Conservation (phyloP, 768 basidiomycete genomes). For the Panus rudis region DNA sequence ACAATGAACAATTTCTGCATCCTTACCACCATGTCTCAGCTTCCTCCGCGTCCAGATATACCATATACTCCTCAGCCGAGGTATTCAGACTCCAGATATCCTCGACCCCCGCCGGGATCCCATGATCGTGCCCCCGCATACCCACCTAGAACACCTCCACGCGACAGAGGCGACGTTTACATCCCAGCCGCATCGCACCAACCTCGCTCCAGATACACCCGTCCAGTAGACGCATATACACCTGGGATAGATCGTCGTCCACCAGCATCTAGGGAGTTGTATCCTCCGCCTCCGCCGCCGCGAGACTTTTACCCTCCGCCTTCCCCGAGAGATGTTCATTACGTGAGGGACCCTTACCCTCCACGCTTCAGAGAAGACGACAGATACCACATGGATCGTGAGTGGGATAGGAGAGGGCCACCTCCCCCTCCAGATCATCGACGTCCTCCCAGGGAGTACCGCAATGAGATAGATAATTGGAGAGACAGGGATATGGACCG, state of each 20-base stretch:
- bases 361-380: constrained; percentile 19
- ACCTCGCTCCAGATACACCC: too few species aligned
- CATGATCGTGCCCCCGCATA: too few species aligned
- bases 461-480: background rate
- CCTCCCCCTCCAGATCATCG: background rate
- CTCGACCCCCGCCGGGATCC: too few species aligned
- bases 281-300: too few species aligned
- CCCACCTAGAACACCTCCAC: too few species aligned
- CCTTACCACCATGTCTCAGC: constrained; percentile 18
- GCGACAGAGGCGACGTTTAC: too few species aligned
- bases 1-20: background rate
- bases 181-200: too few species aligned
- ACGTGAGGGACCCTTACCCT: too few species aligned
- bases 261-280: too few species aligned
- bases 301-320: constrained; percentile 5
- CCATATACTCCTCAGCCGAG: constrained; percentile 14
- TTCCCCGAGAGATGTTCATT: constrained; percentile 12
- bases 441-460: background rate
- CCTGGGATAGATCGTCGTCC: too few species aligned
- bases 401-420: constrained; percentile 15
- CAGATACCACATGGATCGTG: constrained; percentile 11
- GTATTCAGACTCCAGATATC: constrained; percentile 17
- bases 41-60: constrained; percentile 29
- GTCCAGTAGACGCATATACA: constrained; percentile 15
- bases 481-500: background rate